Evolutionary conservation across 139 green algal genomes (phyloP), one percentile per base, ranked within the genome.

Genomic region (Asterochloris erici): DNA sequence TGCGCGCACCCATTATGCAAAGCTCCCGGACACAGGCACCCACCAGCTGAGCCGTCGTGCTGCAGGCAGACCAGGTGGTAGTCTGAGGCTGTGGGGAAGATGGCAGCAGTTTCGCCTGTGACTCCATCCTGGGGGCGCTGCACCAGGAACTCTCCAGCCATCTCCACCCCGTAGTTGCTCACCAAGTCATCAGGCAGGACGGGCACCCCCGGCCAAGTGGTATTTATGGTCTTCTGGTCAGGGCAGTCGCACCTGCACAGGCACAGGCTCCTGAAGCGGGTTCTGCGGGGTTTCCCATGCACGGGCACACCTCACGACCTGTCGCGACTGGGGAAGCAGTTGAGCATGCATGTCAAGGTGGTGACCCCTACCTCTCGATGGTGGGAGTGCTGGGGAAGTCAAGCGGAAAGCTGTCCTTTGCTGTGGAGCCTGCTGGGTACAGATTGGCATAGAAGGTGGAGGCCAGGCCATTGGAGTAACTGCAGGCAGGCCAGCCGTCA

Each of bases 21-120:
- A 54, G 38, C 38, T 54, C 38, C 38, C 2, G 38, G 38, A 10
- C 38, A 54, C 38, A 54, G 38, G 2, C 38, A 54, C 38, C 2
- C 38, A 54, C 38, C 38, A 10, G 81, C 81, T 27, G 73, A 74
- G 81, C 73, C 81, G 61, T 84, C 81, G 63, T 86, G 82, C 69
- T 86, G 82, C 60, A 86, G 68, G 74, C 82, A 86, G 54, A 86
- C 77, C 76, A 86, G 68, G 38, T 86, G 82, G 69, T 86, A 86
- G 62, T 86, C 82, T 54, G 82, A 86, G n/a, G 82, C 82, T 26
- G 82, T 77, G 0, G 82, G 77, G 24, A 83, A 86, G 13, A 86
- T 62, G 17, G 60, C 77, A 38, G 82, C 17, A 16, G 76, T 82
- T 68, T 86, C 82, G 11, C 82, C 82, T 26, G 54, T 78, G 47